Evolutionary conservation across 306 rosid species (phyloP).

Genomic region (Glycine soja): DNA sequence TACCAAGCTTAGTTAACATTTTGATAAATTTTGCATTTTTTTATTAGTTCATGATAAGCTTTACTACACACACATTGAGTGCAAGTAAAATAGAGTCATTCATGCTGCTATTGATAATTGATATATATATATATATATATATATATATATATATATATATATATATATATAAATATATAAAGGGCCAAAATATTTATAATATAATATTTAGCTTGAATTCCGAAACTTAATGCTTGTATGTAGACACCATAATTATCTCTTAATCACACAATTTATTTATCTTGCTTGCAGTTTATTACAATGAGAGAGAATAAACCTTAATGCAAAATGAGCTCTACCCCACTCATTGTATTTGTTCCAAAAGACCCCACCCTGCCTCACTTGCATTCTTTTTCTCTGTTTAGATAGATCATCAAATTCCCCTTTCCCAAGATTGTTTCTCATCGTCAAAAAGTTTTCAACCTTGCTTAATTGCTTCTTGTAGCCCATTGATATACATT

Average conservation of each 20-base stretch:
- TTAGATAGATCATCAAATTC: neutral
- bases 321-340: neutral
- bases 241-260: neutral
- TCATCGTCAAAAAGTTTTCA: neutral
- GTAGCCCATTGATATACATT: too few species aligned
- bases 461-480: neutral
- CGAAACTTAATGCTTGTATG: neutral
- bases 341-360: neutral
- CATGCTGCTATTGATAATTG: too few species aligned
- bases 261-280: slow-evolving; percentile 3
- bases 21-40: too few species aligned
- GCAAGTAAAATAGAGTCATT: too few species aligned
- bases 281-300: neutral
- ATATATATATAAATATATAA: too few species aligned
- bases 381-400: neutral
- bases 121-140: too few species aligned
- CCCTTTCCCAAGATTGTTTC: neutral
- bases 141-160: too few species aligned
- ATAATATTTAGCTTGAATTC: too few species aligned
- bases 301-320: neutral
- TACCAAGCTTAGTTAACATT: too few species aligned
- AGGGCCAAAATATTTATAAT: too few species aligned
- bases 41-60: too few species aligned
- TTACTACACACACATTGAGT: too few species aligned
- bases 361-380: neutral